Percentiles rank a stretch among this genome's conserved stretches.
phyloP scores from a whole-genome alignment of 306 rosid genomes.

The Elaeagnus macrophylla region DNA sequence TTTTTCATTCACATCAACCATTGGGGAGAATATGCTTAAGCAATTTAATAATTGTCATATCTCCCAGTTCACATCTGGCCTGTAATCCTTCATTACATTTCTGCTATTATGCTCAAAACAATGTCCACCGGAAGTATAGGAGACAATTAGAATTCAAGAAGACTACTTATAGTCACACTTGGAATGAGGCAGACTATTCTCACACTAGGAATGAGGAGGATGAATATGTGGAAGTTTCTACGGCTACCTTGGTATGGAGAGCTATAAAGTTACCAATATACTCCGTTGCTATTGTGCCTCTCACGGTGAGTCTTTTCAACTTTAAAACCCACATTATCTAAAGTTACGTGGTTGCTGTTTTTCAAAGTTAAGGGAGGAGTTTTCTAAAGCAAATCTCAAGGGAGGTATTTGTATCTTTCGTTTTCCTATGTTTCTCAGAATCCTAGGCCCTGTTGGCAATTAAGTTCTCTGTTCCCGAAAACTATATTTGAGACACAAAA shows the following conservation, averaged over 20 bases:
- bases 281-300: conserved; percentile 83
- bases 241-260: conserved; percentile 65
- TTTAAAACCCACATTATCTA: too few species aligned
- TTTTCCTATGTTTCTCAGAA: too few species aligned
- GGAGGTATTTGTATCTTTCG: too few species aligned
- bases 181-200: conserved; percentile 13
- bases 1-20: too few species aligned
- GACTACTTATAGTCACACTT: conserved; percentile 7
- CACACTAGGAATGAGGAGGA: conserved; percentile 21
- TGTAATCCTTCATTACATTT: conserved; percentile 11
- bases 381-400: too few species aligned
- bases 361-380: too few species aligned
- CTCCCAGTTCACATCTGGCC: conserved; percentile 11
- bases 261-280: conserved; percentile 78
- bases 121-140: conserved; percentile 16
- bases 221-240: conserved; percentile 32
- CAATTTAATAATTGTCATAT: neutral
- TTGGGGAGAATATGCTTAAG: too few species aligned
- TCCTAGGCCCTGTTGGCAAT: too few species aligned
- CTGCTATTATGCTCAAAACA: conserved; percentile 3
- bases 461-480: too few species aligned
- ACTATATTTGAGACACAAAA: too few species aligned
- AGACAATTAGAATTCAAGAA: conserved; percentile 17
- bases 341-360: too few species aligned
- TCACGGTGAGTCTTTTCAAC: conserved; percentile 47